A percentile compares a stretch with the other conserved stretches of the same genome.
These are phyloP conservation scores for Asterophora parasitica DNA, from an alignment of 768 basidiomycete genomes.

Conservation along the genomic window DNA sequence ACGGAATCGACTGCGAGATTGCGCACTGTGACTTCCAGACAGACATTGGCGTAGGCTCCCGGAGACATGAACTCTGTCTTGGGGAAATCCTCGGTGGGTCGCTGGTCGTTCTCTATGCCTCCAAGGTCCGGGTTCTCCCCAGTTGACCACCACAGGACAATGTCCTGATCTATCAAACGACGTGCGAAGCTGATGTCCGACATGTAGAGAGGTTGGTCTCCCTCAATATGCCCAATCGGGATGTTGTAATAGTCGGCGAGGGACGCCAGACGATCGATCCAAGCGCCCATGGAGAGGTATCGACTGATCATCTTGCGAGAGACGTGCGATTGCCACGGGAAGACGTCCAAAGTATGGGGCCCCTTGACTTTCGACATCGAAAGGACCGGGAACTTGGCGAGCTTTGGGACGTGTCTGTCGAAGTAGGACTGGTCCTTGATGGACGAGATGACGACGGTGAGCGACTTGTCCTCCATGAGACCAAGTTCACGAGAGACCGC, in stretches of 20 bases:
- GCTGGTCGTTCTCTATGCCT: constrained; percentile 83
- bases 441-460: constrained; percentile 80
- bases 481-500: constrained; percentile 86
- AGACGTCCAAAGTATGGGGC: constrained; percentile 71
- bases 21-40: constrained; percentile 81
- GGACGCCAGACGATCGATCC: constrained; percentile 75
- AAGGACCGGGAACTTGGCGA: constrained; percentile 82
- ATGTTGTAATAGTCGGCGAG: constrained; percentile 90
- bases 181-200: constrained; percentile 91
- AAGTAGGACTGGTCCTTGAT: constrained; percentile 81
- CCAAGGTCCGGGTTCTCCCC: constrained; percentile 88
- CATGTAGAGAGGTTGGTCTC: constrained; percentile 82
- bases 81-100: constrained; percentile 70
- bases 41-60: constrained; percentile 91
- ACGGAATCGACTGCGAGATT: constrained; percentile 95
- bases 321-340: constrained; percentile 86
- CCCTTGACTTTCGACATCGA: constrained; percentile 78
- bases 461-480: constrained; percentile 65
- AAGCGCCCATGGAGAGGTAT: constrained; percentile 71
- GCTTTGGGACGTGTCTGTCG: constrained; percentile 63
- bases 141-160: constrained; percentile 95
- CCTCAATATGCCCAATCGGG: constrained; percentile 88
- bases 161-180: constrained; percentile 79
- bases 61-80: constrained; percentile 81
- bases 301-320: constrained; percentile 79